Evolutionary conservation across 225 moss, liverwort and hornwort genomes (phyloP).

Genomic region (Pleurozium schreberi): DNA sequence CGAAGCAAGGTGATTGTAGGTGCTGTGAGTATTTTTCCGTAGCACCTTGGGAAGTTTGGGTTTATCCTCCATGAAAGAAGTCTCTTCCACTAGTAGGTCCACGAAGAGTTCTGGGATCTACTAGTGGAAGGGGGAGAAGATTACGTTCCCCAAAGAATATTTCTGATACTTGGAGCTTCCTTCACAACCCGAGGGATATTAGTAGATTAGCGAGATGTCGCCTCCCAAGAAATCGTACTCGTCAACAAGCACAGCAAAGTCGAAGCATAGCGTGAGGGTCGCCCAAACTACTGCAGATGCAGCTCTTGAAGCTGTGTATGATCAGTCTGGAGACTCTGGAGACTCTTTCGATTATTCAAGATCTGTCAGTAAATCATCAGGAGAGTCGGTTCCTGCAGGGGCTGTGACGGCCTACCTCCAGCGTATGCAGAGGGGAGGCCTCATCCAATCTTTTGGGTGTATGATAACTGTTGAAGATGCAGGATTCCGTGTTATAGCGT

Average conservation of each 20-base stretch:
- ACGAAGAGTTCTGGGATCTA: conserved; percentile 25
- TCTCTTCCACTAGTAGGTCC: conserved; percentile 38
- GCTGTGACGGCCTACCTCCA: conserved; percentile 45
- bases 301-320: conserved; percentile 37
- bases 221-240: conserved; percentile 19
- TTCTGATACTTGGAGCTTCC: background rate
- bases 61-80: conserved; percentile 3
- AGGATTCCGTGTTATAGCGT: conserved; percentile 24
- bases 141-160: background rate
- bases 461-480: conserved; percentile 32
- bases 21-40: background rate
- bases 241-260: conserved; percentile 26
- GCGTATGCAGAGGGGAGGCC: conserved; percentile 48
- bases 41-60: background rate
- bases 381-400: conserved; percentile 23
- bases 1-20: background rate
- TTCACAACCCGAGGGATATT: background rate
- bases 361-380: conserved; percentile 29
- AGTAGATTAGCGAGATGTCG: conserved; percentile 38
- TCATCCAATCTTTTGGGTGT: conserved; percentile 37
- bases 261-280: conserved; percentile 39
- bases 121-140: conserved; percentile 28
- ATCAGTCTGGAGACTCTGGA: conserved; percentile 13
- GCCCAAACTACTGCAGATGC: conserved; percentile 49
- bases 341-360: conserved; percentile 34